Evolutionary conservation across 148 eudicot genomes (phyloP), one percentile per base, ranked within the genome.

Genomic region (Dysphania ambrosioides): DNA sequence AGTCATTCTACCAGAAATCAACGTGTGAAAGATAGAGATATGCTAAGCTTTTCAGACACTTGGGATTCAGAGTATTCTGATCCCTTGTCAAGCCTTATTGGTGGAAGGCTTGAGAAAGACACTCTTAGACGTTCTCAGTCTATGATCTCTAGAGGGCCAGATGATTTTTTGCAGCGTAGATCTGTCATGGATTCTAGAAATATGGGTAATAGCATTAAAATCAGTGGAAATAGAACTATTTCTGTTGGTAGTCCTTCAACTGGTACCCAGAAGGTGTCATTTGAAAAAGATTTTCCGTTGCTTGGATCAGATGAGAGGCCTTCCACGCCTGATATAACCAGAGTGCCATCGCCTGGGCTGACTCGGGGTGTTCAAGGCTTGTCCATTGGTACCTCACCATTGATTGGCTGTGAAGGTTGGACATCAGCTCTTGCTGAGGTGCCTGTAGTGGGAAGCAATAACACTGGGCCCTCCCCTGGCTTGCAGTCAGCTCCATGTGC

Each of bases 341-440:
- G 91, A 82, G 86, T 91, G 72, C 79, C 88, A 23, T 90, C 98
- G 62, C 93, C 96, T 76, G 87, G 90, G 49, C 56, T 90, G 81
- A 89, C 79, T 75, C 82, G 82, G 70, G 88, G 89, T 69, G 81
- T 85, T 72, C 92, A 95, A 68, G 79, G 91, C 77, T 74, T 89
- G 27, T 85, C 94, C 23, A 70, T 81, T 74, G 88, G 86, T 38
- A 88, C 61, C 82, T 76, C 92, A 30, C 66, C 83, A 58, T 73
- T 89, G 82, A 79, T 84, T 65, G 85, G 86, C 70, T 85, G 92
- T 75, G 97, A 92, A 78, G 89, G 87, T 9, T 88, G 97, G 92
- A 90, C 97, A 27, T 94, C 98, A 9, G 91, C 96, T 78, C 83
- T 92, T 73, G 94, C 85, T 29, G 97, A 95, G 83, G 97, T 84